These are phyloP conservation scores for Plasmodium ovale DNA, from an alignment of 169 alveolate genomes.

Conservation along the genomic window DNA sequence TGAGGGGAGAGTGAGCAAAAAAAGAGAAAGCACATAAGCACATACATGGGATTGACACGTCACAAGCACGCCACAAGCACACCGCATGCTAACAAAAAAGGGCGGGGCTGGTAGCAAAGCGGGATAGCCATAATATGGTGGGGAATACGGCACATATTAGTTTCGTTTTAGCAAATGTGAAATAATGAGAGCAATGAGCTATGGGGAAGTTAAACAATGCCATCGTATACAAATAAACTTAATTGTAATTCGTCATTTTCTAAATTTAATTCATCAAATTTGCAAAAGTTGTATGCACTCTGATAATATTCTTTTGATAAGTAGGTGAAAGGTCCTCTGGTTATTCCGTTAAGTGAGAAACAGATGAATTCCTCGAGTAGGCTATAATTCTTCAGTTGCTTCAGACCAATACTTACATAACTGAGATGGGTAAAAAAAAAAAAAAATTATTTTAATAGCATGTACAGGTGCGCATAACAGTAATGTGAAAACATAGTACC, in stretches of 20 bases:
- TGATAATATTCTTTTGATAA: constrained; percentile 75
- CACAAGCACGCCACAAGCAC: too few species aligned
- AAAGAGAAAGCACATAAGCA: too few species aligned
- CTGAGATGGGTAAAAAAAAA: constrained; percentile 15
- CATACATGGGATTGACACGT: too few species aligned
- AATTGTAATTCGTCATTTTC: constrained; percentile 71
- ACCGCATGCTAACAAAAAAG: too few species aligned
- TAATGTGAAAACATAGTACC: too few species aligned
- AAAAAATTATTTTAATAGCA: not conserved
- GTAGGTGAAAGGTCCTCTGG: constrained; percentile 58
- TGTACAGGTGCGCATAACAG: not conserved
- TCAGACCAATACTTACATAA: constrained; percentile 67
- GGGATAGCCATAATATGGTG: too few species aligned
- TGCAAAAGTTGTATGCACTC: constrained; percentile 57
- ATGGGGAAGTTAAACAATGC: constrained; percentile 27
- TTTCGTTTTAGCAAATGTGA: not conserved
- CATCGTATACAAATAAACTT: constrained; percentile 69
- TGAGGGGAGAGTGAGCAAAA: too few species aligned
- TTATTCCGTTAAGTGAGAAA: constrained; percentile 57
- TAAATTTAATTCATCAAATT: constrained; percentile 60
- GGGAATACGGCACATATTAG: too few species aligned
- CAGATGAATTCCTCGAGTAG: constrained; percentile 69
- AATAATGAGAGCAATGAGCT: too few species aligned
- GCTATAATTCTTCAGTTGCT: constrained; percentile 59
- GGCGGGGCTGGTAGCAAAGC: too few species aligned